Evolutionary conservation across 805 yeast genomes (phyloP).

Genomic region (Ogataea dorogensis): DNA sequence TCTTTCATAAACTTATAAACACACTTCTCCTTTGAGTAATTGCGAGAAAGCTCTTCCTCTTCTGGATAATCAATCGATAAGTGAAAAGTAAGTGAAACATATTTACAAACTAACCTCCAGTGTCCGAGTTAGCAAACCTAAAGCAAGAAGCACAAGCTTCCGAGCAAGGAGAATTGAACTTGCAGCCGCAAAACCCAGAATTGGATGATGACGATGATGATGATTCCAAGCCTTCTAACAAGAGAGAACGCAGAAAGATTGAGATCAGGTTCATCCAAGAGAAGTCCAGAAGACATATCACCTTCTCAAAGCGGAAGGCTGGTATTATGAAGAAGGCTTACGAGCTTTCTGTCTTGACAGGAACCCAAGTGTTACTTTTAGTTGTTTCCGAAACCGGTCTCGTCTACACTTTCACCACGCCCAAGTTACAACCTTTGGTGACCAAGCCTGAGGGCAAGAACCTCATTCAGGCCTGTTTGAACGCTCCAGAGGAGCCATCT

Average conservation of each 20-base stretch:
- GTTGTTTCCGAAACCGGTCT: slow-evolving; percentile 99
- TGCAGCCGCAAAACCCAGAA: slow-evolving; percentile 29
- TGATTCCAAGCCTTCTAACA: slow-evolving; percentile 44
- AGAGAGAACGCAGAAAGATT: slow-evolving; percentile 75
- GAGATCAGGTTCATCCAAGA: slow-evolving; percentile 97
- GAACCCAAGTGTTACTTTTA: slow-evolving; percentile 90
- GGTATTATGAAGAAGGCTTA: slow-evolving; percentile 99
- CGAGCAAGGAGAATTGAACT: slow-evolving; percentile 20
- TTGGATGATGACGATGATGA: slow-evolving; percentile 55
- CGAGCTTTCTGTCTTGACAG: slow-evolving; percentile 93
- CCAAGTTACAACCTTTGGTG: slow-evolving; percentile 95
- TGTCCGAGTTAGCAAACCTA: slow-evolving; percentile 27
- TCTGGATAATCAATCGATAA: slow-evolving; percentile 18
- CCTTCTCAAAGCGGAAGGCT: slow-evolving; percentile 96
- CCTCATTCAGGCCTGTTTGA: slow-evolving; percentile 92
- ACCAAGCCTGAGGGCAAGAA: slow-evolving; percentile 97
- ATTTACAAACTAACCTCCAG: slow-evolving; percentile 13
- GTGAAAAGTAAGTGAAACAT: slow-evolving; percentile 15
- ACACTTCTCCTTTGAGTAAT: slow-evolving; percentile 21
- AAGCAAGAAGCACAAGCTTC: slow-evolving; percentile 26
- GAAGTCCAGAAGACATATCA: slow-evolving; percentile 95
- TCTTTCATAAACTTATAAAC: slow-evolving; percentile 15
- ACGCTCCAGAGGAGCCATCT: slow-evolving; percentile 88
- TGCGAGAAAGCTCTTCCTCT: slow-evolving; percentile 14
- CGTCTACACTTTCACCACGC: slow-evolving; percentile 98